Evolutionary conservation across 192 early-diverging fungal species (phyloP), one percentile per base, ranked within the genome.

Genomic region (Podila minutissima): DNA sequence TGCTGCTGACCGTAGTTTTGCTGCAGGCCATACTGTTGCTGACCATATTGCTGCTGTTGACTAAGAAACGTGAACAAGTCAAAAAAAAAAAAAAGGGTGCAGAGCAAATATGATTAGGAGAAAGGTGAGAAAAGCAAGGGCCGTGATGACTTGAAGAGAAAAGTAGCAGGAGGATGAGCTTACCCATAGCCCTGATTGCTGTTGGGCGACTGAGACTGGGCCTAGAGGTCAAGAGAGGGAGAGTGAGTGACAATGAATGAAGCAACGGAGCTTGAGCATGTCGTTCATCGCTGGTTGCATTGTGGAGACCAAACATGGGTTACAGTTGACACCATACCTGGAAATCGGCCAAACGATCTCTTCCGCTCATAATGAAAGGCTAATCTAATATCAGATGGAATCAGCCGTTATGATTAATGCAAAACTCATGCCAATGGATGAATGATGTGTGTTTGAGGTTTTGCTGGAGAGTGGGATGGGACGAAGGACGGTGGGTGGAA

Each of bases 271-370:
- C 32, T 5, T 64, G 24, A 2, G 29, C 35, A 10, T n/a, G 31
- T 19, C 15, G 12, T 29, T 17, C 28, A 32, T 12, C 20, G 6
- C 24, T 20, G 20, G 33, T 32, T 19, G 49, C 19, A 29, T 4
- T 49, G 24, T 13, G 9, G 58, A 60, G 24, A 24, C 41, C 31
- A 5, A 68, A 22, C 55, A 55, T 67, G 19, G 15, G 8, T 22
- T 28, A 33, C 29, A 67, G 51, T 9, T 60, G 59, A 60, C 59
- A 60, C 15, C 59, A 28, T 58, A 81, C 77, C 77, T 73, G 70
- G 62, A 81, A 81, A 62, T 81, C 77, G 67, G 77, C 77, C 66
- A 81, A 66, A 55, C 77, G 77, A 73, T 81, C 77, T 81, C 77
- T 68, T 68, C 77, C 77, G 64, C 77, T 81, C 77, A 81, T 81